A percentile compares a stretch with the other conserved stretches of the same genome.
Evolutionary conservation across 2,329 filamentous ascomycete species (phyloP).

Genomic region (Pezicula neosporulosa): DNA sequence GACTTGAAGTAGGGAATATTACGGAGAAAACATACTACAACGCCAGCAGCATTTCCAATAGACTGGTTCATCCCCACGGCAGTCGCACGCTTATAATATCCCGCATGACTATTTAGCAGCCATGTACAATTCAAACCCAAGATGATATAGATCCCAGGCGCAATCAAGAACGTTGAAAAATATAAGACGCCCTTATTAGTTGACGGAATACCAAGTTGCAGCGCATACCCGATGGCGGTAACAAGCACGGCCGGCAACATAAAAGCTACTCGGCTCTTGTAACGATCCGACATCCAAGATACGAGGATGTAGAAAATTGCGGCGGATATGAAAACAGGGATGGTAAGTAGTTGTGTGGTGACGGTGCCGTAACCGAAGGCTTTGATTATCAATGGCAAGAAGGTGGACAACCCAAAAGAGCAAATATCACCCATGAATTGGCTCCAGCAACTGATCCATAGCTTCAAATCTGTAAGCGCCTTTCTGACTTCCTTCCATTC

Average conservation of each 20-base stretch:
- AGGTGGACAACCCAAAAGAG: conserved; percentile 53
- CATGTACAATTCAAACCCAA: conserved; percentile 45
- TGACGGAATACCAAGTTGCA: neutral
- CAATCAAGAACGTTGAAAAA: conserved; percentile 46
- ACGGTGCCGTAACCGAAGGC: conserved; percentile 48
- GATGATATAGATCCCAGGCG: conserved; percentile 42
- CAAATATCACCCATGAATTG: conserved; percentile 16
- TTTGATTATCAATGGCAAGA: conserved; percentile 52
- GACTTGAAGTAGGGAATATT: neutral
- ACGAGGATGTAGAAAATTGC: conserved; percentile 40
- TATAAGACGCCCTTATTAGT: conserved; percentile 30
- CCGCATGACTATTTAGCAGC: conserved; percentile 42
- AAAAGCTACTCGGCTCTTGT: conserved; percentile 4
- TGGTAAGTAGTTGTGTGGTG: conserved; percentile 49
- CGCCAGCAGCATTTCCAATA: conserved; percentile 42
- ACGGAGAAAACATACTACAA: conserved; percentile 33
- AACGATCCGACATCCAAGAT: conserved; percentile 43
- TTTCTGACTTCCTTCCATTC: conserved; percentile 46
- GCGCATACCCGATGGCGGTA: conserved; percentile 5
- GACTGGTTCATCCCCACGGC: conserved; percentile 43
- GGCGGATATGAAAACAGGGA: conserved; percentile 52
- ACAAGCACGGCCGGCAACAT: conserved; percentile 4
- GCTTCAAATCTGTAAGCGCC: conserved; percentile 45
- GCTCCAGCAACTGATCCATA: conserved; percentile 39
- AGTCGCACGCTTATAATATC: conserved; percentile 42